Conservation (phyloP, 192 early-diverging fungal species). For the Geranomyces variabilis region DNA sequence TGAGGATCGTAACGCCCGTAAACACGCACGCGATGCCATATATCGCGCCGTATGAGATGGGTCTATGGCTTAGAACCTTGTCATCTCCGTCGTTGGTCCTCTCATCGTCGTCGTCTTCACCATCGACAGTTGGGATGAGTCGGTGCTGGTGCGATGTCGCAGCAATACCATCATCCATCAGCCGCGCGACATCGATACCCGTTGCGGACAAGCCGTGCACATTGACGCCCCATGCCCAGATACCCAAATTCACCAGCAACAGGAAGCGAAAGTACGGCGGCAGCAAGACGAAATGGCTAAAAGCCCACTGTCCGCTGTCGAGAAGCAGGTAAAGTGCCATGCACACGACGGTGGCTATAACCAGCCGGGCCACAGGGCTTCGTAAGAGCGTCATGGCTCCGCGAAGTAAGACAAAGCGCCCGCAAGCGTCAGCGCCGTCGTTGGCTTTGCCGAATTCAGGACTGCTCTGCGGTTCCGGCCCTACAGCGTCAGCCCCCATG, state of each 20-base stretch:
- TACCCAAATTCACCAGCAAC: constrained; percentile 43
- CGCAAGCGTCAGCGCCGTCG: too few relatives aligned
- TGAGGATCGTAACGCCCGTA: constrained; percentile 25
- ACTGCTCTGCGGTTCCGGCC: too few relatives aligned
- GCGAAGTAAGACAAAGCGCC: too few relatives aligned
- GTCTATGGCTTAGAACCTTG: neutral
- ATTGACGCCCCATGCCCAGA: constrained; percentile 57
- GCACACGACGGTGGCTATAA: neutral
- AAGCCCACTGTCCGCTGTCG: neutral
- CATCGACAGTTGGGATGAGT: neutral
- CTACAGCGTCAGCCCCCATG: too few relatives aligned
- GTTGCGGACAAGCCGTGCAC: constrained; percentile 41
- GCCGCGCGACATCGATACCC: constrained; percentile 39
- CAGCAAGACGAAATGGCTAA: constrained; percentile 23
- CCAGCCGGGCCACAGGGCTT: neutral
- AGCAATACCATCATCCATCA: constrained; percentile 28
- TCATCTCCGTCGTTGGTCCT: constrained; percentile 8
- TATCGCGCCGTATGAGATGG: constrained; percentile 14
- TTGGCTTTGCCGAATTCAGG: too few relatives aligned
- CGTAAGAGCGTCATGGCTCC: neutral
- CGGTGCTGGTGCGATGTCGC: neutral
- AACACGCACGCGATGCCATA: constrained; percentile 42
- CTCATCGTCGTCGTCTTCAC: neutral
- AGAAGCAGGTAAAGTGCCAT: constrained; percentile 1
- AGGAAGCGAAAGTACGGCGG: constrained; percentile 47